Base-by-base conservation (phyloP, 768 basidiomycete species). In the Termitomyces bulborhizus region DNA sequence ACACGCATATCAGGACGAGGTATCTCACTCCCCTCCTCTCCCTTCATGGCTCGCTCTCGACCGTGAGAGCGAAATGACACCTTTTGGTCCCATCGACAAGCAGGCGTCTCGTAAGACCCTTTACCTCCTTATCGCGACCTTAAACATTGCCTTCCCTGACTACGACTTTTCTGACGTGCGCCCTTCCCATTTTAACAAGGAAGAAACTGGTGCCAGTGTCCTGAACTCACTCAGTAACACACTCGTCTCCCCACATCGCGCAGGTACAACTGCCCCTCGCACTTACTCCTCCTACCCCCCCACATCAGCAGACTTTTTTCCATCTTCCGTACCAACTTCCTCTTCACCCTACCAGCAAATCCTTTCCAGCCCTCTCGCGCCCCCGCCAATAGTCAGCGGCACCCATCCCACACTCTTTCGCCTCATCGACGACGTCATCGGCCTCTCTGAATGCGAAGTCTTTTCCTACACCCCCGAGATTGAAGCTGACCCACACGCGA, bases 101-200 rank as follows among this genome's bases (percentile, higher is more conserved):
- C 87, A 85, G 42, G 76, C 80, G 45, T 86, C 88, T 34, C 80
- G 93, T 64, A 97, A 96, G 80, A 95, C 91, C 3, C 86, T 97
- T 55, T 97, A 94, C 76, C 84, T 95, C 48, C 88, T 98, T 68
- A 97, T 98, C 65, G 90, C 93, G 32, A 93, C 94, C 3, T 86
- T 99, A 64, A 99, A 99, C 75, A 84, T 93, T 65, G 95, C 96
- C 6, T 99, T 95, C 67, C 96, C 96, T 2, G 96, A 98, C 80
- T 82, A 98, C 74, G 95, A 98, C 66, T 99, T 98, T 75, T 90
- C 91, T 6, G 88, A 91, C 68, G 88, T 97, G 50, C 83, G 88
- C 27, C 90, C 94, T 0, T 86, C 86, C 9, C 88, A 96, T 63
- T 99, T 99, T 71, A 84, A 81, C 66, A 86, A 86, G 55, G 92